phyloP scores from a whole-genome alignment of 495 filamentous ascomycete species.

The Paragyromitra xinjiangensis region DNA sequence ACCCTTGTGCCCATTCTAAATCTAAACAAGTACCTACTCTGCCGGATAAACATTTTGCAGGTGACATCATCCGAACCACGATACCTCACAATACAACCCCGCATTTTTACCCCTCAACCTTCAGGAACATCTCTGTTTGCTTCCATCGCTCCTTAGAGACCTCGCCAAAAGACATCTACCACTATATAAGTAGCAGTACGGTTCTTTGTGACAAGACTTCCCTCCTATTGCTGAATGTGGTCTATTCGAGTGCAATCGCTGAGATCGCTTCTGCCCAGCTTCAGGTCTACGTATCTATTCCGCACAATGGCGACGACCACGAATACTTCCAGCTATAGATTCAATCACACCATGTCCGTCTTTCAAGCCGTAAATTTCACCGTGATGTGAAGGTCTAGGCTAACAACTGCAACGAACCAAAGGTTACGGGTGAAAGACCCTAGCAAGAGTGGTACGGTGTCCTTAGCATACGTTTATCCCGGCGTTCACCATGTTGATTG shows the following conservation, averaged over 20 bases:
- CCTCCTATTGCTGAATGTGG: conserved; percentile 28
- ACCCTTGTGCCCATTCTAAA: not conserved
- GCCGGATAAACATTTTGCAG: conserved; percentile 25
- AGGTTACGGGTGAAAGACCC: conserved; percentile 97
- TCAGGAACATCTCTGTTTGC: not conserved
- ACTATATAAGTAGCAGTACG: conserved; percentile 22
- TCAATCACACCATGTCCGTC: conserved; percentile 81
- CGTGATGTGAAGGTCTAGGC: not conserved
- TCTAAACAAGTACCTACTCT: not conserved
- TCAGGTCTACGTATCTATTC: conserved; percentile 23
- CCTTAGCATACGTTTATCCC: not conserved
- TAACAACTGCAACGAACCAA: conserved; percentile 54
- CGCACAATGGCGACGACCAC: conserved; percentile 71
- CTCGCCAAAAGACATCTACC: not conserved
- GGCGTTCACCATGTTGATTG: not conserved
- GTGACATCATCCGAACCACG: conserved; percentile 11
- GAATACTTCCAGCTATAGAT: conserved; percentile 82
- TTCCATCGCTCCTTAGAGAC: not conserved
- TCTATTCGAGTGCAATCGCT: conserved; percentile 26
- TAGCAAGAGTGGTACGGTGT: conserved; percentile 70
- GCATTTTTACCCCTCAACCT: conserved; percentile 12
- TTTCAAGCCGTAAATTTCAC: conserved; percentile 26
- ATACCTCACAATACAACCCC: conserved; percentile 14
- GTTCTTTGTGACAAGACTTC: not conserved
- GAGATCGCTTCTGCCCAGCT: conserved; percentile 22